Percentiles rank a stretch among this genome's conserved stretches.
Evolutionary conservation across 1,139 yeast genomes (phyloP).

Genomic region (Taphrina flavorubra): DNA sequence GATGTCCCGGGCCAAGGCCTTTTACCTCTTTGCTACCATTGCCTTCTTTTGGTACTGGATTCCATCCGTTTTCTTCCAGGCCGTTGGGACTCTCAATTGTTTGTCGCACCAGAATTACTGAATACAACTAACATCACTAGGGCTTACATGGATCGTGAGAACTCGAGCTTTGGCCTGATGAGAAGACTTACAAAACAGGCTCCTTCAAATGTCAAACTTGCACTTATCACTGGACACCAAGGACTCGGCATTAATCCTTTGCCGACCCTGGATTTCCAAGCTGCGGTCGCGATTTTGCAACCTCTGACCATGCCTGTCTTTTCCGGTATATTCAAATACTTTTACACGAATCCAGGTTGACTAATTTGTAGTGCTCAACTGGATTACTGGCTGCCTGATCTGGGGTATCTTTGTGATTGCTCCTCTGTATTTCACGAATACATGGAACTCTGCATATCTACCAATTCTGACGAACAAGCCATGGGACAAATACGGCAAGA

Average conservation of each 20-base stretch:
- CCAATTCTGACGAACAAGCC: constrained; percentile 56
- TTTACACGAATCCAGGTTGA: constrained; percentile 57
- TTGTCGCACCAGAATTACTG: background rate
- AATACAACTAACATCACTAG: background rate
- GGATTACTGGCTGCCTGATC: constrained; percentile 25
- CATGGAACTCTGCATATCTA: constrained; percentile 12
- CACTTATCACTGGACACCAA: constrained; percentile 60
- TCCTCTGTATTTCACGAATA: constrained; percentile 57
- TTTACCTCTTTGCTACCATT: constrained; percentile 53
- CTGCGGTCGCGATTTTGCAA: constrained; percentile 42
- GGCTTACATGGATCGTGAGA: constrained; percentile 63
- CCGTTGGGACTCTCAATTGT: constrained; percentile 62
- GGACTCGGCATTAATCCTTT: constrained; percentile 63
- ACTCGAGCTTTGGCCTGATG: background rate
- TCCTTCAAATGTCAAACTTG: constrained; percentile 62
- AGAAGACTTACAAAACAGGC: constrained; percentile 41
- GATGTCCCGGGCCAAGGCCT: constrained; percentile 59
- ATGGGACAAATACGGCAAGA: constrained; percentile 58
- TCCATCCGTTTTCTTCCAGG: constrained; percentile 61
- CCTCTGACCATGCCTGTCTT: constrained; percentile 49
- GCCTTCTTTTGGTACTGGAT: constrained; percentile 62
- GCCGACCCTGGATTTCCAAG: constrained; percentile 51
- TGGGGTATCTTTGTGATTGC: constrained; percentile 44
- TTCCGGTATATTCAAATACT: constrained; percentile 61
- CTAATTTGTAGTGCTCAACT: constrained; percentile 37